Evolutionary conservation across 176 grass and related monocot genomes (phyloP), one percentile per base, ranked within the genome.

Genomic region (Phyllostachys edulis): DNA sequence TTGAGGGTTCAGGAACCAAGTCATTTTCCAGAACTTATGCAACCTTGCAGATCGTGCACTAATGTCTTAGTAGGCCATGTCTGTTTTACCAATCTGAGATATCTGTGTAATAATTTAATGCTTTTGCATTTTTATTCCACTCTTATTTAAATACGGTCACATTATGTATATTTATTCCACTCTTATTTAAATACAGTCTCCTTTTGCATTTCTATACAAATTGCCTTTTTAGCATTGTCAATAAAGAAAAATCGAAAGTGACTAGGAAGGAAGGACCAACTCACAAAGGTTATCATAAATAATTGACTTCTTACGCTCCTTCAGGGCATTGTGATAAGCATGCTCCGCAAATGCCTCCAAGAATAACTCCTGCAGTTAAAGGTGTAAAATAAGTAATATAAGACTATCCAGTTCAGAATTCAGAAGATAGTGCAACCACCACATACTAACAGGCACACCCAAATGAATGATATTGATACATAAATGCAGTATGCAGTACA

Each of bases 281-380:
- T 94, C 29, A 97, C 94, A 88, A 42, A 97, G 83, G 79, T 94
- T 80, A 23, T 91, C 90, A 7, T 97, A 97, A 16, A 57, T 67
- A 75, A 97, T 80, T 55, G 78, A 92, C 71, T 92, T 97, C 65
- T 97, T 97, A 11, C 47, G 92, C 54, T 91, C 91, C 83, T 84
- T 88, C 47, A 49, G 21, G 50, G 76, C 85, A 88, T 86, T 93
- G 23, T 29, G 24, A 82, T 88, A 88, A 46, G 89, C 82, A 88
- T 91, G 85, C 42, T 84, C 83, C 1, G 85, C 90, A 93, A 97
- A 89, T 80, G 67, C 92, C 79, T 86, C 82, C 85, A 97, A 83
- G 86, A 97, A 97, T 82, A 97, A 82, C 87, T 94, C 95, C 92
- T 97, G 79, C 62, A 88, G 16, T 49, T 73, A 59, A 51, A 89